Percentiles rank a stretch among this genome's conserved stretches.
Evolutionary conservation across 2,329 filamentous ascomycete species (phyloP).

Genomic region (Cladosporium sp.): DNA sequence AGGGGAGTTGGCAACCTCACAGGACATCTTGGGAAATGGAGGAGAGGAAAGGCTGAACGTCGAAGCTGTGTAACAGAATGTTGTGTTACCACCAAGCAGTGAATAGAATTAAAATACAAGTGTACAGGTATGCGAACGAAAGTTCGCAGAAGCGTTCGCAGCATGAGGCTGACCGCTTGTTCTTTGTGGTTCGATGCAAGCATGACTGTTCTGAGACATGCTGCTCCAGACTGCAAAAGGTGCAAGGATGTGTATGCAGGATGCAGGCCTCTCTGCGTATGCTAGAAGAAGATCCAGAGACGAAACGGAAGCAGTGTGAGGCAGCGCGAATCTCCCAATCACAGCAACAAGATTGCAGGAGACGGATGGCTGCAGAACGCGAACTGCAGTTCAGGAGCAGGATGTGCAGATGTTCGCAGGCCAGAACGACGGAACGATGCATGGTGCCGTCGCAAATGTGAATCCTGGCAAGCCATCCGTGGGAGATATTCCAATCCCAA

Average conservation of each 20-base stretch:
- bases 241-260: neutral
- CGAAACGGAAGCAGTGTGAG: neutral
- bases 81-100: slow-evolving; percentile 25
- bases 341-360: neutral
- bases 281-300: neutral
- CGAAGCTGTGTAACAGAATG: slow-evolving; percentile 8
- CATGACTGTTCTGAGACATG: slow-evolving; percentile 2
- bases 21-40: slow-evolving; percentile 22
- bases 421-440: neutral
- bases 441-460: neutral
- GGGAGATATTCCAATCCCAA: neutral
- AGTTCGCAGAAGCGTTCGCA: slow-evolving; percentile 30
- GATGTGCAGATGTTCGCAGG: neutral
- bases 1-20: slow-evolving; percentile 22
- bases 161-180: slow-evolving; percentile 6
- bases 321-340: neutral
- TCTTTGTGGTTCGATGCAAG: neutral
- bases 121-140: slow-evolving; percentile 23
- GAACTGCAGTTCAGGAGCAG: slow-evolving; percentile 5
- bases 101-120: slow-evolving; percentile 1
- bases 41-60: neutral
- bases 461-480: neutral
- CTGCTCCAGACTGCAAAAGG: neutral
- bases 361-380: slow-evolving; percentile 3
- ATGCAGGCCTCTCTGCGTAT: neutral